Evolutionary conservation across 1,284 basidiomycete genomes (phyloP).

Genomic region (Nidula niveotomentosa): DNA sequence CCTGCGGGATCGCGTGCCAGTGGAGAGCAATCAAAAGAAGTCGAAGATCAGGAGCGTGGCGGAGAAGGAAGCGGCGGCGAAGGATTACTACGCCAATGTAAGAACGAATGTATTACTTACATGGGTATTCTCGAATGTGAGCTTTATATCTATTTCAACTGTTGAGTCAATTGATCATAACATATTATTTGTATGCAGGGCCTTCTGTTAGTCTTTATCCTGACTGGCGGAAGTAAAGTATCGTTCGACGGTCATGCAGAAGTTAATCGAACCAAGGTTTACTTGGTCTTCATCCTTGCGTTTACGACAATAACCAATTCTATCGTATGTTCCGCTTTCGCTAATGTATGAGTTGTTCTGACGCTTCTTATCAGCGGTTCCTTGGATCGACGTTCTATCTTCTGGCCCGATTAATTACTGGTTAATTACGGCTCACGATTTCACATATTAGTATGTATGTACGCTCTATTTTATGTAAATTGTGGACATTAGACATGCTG

Average conservation of each 20-base stretch:
- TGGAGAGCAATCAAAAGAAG: conserved; percentile 23
- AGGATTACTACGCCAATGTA: conserved; percentile 89
- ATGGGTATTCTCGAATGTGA: conserved; percentile 85
- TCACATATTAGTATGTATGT: too few species aligned
- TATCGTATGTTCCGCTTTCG: conserved; percentile 38
- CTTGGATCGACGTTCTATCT: conserved; percentile 46
- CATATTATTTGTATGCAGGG: conserved; percentile 42
- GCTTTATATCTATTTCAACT: conserved; percentile 16
- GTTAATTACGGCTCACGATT: conserved; percentile 20
- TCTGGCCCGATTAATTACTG: conserved; percentile 42
- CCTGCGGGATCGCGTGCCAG: conserved; percentile 69
- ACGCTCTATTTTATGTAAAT: too few species aligned
- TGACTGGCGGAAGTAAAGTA: conserved; percentile 63
- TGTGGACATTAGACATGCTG: too few species aligned
- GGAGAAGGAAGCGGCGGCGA: conserved; percentile 75
- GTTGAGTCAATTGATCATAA: conserved; percentile 5
- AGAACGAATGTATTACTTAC: conserved; percentile 88
- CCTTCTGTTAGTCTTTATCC: conserved; percentile 70
- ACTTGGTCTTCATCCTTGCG: conserved; percentile 77
- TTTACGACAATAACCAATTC: conserved; percentile 78
- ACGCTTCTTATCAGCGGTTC: conserved; percentile 34
- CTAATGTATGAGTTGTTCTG: conserved; percentile 2
- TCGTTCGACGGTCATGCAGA: conserved; percentile 61
- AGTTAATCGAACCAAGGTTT: conserved; percentile 65
- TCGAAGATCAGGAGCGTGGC: conserved; percentile 31